Conservation (phyloP, 2,329 filamentous ascomycete species). For the Zopfia rhizophila region DNA sequence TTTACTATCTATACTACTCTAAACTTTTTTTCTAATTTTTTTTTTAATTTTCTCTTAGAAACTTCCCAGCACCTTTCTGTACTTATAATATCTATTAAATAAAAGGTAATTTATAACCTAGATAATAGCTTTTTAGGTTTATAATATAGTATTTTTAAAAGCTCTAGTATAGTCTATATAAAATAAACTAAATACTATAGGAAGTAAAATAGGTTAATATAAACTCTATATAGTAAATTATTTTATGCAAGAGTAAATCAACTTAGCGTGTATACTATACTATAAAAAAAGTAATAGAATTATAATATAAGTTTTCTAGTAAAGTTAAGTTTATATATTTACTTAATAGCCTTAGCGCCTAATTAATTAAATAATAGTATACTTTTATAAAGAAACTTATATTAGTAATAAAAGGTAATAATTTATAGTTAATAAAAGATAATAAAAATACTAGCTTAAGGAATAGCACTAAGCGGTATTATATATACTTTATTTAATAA, state of each 20-base stretch:
- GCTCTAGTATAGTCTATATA: not conserved
- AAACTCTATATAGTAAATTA: conserved; percentile 1
- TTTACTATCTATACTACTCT: no score
- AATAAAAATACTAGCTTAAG: no score
- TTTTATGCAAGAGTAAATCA: conserved; percentile 1
- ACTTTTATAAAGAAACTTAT: not conserved
- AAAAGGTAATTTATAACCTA: not conserved
- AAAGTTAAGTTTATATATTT: not conserved
- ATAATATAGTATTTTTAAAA: not conserved
- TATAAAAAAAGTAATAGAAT: not conserved
- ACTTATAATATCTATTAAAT: not conserved
- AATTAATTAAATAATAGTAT: not conserved
- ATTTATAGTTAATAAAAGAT: no score
- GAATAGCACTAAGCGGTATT: no score
- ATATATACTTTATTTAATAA: no score
- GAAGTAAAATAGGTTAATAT: not conserved
- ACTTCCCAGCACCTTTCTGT: conserved; percentile 5
- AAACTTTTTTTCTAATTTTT: no score
- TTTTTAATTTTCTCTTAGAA: no score
- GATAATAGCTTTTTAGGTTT: not conserved
- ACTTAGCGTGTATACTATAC: conserved; percentile 1
- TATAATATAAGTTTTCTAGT: not conserved
- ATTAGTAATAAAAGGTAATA: not conserved
- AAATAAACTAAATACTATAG: not conserved
- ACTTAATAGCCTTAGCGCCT: not conserved